Evolutionary conservation across 345 rosid species (phyloP).

Genomic region (Mangifera indica): DNA sequence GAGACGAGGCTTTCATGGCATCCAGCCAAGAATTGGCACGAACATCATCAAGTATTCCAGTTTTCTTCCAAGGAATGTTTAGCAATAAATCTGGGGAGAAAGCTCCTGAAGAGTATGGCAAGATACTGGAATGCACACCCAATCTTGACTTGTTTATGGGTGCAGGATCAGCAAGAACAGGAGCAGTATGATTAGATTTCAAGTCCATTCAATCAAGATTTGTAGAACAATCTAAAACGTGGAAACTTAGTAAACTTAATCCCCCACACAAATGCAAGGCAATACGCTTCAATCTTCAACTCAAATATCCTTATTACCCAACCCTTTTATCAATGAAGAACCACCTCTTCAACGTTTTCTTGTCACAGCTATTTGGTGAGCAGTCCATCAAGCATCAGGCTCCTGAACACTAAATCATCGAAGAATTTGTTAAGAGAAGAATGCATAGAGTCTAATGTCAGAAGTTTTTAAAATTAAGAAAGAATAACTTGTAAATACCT

Average conservation of each 20-base stretch:
- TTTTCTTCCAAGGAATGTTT: constrained; percentile 68
- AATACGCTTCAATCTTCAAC: constrained; percentile 22
- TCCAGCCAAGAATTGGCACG: constrained; percentile 72
- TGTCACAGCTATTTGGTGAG: constrained; percentile 32
- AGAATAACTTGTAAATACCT: constrained; percentile 13
- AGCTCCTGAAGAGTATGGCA: constrained; percentile 49
- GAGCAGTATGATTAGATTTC: constrained; percentile 60
- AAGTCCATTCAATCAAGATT: constrained; percentile 71
- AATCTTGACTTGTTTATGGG: constrained; percentile 60
- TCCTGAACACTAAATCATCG: constrained; percentile 25
- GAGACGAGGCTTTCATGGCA: constrained; percentile 88
- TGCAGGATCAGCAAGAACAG: constrained; percentile 68
- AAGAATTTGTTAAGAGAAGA: constrained; percentile 11
- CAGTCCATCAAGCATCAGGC: constrained; percentile 38
- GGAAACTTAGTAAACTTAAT: constrained; percentile 10
- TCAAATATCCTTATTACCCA: constrained; percentile 27
- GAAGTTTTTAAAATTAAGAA: background rate
- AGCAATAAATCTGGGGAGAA: constrained; percentile 46
- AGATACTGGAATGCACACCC: constrained; percentile 39
- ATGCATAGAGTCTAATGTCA: constrained; percentile 5
- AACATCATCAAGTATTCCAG: constrained; percentile 68
- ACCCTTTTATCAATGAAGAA: constrained; percentile 49
- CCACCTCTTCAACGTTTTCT: constrained; percentile 48
- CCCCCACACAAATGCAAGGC: constrained; percentile 11
- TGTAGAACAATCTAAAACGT: constrained; percentile 6